Conservation (phyloP, 176 grass and related monocot genomes). For the Hsuehochloa calcarea region DNA sequence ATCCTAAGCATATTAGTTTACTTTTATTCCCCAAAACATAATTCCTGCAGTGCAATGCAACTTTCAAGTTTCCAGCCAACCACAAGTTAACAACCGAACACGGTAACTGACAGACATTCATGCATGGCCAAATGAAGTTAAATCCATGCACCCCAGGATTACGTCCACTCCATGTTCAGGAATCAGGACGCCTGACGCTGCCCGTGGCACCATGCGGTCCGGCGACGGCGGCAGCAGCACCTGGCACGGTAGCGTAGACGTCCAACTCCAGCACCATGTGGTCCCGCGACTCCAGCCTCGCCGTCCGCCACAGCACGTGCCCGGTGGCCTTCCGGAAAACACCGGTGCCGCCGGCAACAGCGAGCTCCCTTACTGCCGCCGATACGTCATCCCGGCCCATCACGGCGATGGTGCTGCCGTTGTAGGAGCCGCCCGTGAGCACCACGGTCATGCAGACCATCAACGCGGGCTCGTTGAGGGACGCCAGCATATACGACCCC, state of each 20-base stretch:
- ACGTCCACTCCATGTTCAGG: too few relatives aligned
- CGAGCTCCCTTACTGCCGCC: constrained; percentile 30
- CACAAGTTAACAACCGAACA: too few relatives aligned
- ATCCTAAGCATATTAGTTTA: too few relatives aligned
- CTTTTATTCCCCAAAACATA: too few relatives aligned
- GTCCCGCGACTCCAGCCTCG: constrained; percentile 25
- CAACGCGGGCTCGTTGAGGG: constrained; percentile 5
- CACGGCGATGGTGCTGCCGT: constrained; percentile 40
- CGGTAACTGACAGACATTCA: too few relatives aligned
- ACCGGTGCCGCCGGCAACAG: constrained; percentile 43
- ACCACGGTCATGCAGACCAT: constrained; percentile 27
- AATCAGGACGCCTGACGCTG: too few relatives aligned
- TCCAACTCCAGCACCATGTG: constrained; percentile 48
- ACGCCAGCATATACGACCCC: constrained; percentile 30
- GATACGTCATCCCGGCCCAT: constrained; percentile 26
- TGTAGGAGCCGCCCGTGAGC: constrained; percentile 27
- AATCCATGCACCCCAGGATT: too few relatives aligned
- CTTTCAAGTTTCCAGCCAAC: too few relatives aligned
- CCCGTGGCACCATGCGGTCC: too few relatives aligned
- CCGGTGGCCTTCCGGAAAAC: constrained; percentile 40
- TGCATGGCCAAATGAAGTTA: too few relatives aligned
- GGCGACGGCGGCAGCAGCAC: background rate
- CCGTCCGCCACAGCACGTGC: constrained; percentile 38
- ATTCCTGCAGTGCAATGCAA: too few relatives aligned
- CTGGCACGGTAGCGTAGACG: constrained; percentile 42